Base-by-base conservation (phyloP, 75 land plant species). In the Azolla pinnata region DNA sequence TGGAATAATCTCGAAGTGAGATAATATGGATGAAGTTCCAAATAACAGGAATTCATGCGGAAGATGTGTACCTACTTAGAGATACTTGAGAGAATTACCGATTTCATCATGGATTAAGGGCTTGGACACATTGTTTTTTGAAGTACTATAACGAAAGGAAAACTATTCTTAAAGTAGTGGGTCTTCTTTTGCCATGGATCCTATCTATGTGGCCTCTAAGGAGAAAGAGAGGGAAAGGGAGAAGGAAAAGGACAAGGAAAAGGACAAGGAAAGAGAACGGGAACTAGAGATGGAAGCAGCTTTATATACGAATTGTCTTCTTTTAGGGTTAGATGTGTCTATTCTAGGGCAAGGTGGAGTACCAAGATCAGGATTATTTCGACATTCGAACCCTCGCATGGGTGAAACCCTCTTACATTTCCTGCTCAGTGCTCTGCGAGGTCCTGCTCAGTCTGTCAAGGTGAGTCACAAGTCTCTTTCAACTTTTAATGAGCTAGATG, bases 321-420 rank as follows among this genome's bases (percentile, higher is more conserved):
- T 93, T 1, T 64, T 93, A 28, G 98, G 98, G 2, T 70, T 89
- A 38, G 98, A 93, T 78, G 77, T 90, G 20, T 60, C 76, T 28
- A 46, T 86, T 16, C 78, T 93, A 48, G 86, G 83, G 9, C 29
- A 50, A 54, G 75, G 75, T 10, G 76, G 60, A 29, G 26, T 62
- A n/a, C 83, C 89, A 32, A 67, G 83, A 35, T 79, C 82, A 14
- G 96, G 96, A 0, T 75, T 74, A 0, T 93, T 93, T 76, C 83
- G 96, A 20, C 98, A 93, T 60, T 93, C 98, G 26, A 93, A 93
- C 78, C 98, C 98, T 51, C 82, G 77, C 34, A 50, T 93, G 30
- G 98, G 98, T 34, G 98, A 93, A 56, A 83, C 80, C 62, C 83
- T 93, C 29, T 81, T 93, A 16, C 88, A 89, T 69, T 93, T 89